Evolutionary conservation across 176 grass and related monocot species (phyloP).

Genomic region (Aegilops umbellulata): DNA sequence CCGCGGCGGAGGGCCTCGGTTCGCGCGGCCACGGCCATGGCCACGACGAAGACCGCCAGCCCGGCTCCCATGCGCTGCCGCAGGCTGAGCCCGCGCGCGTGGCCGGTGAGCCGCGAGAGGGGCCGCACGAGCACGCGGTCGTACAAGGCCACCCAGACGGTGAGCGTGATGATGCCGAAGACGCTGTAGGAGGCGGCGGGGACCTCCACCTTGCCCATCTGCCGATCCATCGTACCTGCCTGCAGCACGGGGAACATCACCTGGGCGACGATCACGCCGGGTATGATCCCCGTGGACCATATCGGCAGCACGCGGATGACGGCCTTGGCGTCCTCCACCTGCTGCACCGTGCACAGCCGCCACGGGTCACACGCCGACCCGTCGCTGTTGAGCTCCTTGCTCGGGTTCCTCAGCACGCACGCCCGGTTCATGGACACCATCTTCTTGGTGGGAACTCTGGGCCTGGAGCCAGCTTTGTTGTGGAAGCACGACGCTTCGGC

Average conservation of each 20-base stretch:
- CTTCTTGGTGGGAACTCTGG: conserved; percentile 38
- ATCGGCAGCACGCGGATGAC: conserved; percentile 62
- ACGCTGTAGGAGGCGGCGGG: conserved; percentile 52
- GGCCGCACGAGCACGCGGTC: conserved; percentile 49
- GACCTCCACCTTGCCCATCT: conserved; percentile 26
- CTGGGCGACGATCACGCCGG: conserved; percentile 43
- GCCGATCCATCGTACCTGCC: conserved; percentile 48
- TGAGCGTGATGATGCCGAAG: conserved; percentile 52
- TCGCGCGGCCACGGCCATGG: conserved; percentile 41
- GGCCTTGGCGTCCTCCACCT: conserved; percentile 65
- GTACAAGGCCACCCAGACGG: conserved; percentile 69
- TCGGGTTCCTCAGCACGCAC: conserved; percentile 42
- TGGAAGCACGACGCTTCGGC: conserved; percentile 27
- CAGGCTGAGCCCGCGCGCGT: conserved; percentile 53
- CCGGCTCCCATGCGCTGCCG: conserved; percentile 66
- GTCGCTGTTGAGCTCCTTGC: conserved; percentile 30
- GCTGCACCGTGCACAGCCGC: conserved; percentile 70
- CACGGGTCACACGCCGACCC: conserved; percentile 24
- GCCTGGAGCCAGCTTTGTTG: conserved; percentile 19
- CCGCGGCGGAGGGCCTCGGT: conserved; percentile 39
- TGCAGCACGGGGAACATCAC: conserved; percentile 61
- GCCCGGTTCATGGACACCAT: conserved; percentile 58
- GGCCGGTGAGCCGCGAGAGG: conserved; percentile 47
- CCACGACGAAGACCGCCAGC: conserved; percentile 31
- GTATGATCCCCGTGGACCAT: conserved; percentile 66